Percentiles rank a stretch among this genome's conserved stretches.
phyloP scores from a whole-genome alignment of 257 asterid species.

The Solanum bulbocastanum region DNA sequence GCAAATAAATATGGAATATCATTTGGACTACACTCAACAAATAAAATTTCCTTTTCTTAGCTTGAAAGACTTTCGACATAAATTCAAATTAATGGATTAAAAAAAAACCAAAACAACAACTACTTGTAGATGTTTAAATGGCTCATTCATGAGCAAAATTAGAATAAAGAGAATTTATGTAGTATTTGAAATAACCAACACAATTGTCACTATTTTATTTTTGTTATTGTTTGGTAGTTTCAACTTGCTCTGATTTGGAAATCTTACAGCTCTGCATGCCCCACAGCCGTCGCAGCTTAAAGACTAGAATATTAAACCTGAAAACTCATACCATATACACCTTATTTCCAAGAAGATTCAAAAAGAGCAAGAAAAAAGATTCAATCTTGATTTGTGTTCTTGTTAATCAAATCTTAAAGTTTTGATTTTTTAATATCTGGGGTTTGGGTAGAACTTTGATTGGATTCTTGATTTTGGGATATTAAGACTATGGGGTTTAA shows the following conservation, averaged over 20 bases:
- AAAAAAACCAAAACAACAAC: not conserved
- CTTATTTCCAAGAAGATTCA: not conserved
- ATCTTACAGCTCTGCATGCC: not conserved
- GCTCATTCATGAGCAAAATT: not conserved
- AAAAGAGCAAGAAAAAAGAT: not conserved
- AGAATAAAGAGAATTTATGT: not conserved
- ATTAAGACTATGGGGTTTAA: not conserved
- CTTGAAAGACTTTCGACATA: not conserved
- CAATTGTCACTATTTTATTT: not conserved
- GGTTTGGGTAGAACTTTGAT: not conserved
- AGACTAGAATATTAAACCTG: not conserved
- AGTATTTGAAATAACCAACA: not conserved
- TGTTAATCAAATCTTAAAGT: not conserved
- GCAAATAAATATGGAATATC: not conserved
- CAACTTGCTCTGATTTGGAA: not conserved
- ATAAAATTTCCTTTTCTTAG: not conserved
- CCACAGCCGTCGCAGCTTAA: not conserved
- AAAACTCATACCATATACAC: not conserved
- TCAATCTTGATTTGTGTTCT: not conserved
- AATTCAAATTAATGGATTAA: too few relatives aligned
- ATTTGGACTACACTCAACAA: not conserved
- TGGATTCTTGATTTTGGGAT: not conserved
- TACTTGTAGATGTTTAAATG: not conserved
- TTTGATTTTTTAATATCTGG: not conserved
- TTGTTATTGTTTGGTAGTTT: not conserved